A percentile compares a stretch with the other conserved stretches of the same genome.
These are phyloP conservation scores for Grammothele lineata DNA, from an alignment of 768 basidiomycete species.

Conservation along the genomic window DNA sequence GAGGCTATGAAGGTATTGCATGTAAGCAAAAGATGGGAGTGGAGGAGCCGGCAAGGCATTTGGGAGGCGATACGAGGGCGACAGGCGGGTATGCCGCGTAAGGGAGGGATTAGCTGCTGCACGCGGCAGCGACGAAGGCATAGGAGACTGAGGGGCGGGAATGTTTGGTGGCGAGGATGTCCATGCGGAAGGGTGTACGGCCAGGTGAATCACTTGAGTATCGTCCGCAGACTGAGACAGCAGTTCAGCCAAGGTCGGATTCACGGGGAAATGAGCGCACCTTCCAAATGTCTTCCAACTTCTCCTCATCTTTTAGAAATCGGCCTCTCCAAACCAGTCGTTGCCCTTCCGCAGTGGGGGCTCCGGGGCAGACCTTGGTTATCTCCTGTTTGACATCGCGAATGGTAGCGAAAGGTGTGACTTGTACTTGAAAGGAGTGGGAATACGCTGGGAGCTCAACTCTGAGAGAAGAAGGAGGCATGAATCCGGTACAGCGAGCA, in stretches of 20 bases:
- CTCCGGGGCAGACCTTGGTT: slow-evolving; percentile 52
- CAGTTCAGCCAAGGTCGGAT: too few relatives aligned
- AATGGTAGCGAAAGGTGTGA: slow-evolving; percentile 46
- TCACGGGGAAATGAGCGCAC: slow-evolving; percentile 40
- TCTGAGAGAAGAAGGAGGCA: slow-evolving; percentile 31
- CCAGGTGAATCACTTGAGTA: slow-evolving; percentile 63
- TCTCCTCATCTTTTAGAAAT: slow-evolving; percentile 59
- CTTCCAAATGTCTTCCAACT: slow-evolving; percentile 66
- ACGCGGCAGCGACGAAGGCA: neutral
- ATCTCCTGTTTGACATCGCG: slow-evolving; percentile 68
- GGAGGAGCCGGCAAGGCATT: too few relatives aligned
- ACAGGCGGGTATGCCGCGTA: too few relatives aligned
- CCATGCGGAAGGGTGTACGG: slow-evolving; percentile 82
- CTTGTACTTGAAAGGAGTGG: slow-evolving; percentile 56
- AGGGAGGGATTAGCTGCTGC: too few relatives aligned
- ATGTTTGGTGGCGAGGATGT: slow-evolving; percentile 44
- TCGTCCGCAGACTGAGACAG: slow-evolving; percentile 58
- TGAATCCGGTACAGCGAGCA: too few relatives aligned
- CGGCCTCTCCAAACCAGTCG: slow-evolving; percentile 75
- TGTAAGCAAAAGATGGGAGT: slow-evolving; percentile 4
- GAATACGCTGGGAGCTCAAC: slow-evolving; percentile 77
- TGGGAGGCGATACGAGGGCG: too few relatives aligned
- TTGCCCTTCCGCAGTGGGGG: slow-evolving; percentile 67
- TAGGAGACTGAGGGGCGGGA: slow-evolving; percentile 5
- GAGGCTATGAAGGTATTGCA: slow-evolving; percentile 4